phyloP scores from a whole-genome alignment of 768 basidiomycete genomes.

The Xerocomellus chrysenteron region DNA sequence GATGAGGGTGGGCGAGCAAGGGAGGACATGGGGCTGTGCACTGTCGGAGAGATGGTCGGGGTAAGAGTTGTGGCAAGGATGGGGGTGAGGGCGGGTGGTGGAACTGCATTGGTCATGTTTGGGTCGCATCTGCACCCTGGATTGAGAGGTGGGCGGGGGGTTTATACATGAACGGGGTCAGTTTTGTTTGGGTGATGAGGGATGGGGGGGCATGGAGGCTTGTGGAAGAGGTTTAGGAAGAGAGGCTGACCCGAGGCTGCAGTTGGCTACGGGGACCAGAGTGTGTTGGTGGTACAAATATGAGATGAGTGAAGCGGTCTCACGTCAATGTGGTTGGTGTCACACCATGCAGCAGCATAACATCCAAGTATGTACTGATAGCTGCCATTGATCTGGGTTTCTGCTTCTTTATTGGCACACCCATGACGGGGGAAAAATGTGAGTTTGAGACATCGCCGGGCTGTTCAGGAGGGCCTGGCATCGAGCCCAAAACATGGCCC shows the following conservation, averaged over 20 bases:
- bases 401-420: conserved; percentile 64
- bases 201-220: conserved; percentile 1
- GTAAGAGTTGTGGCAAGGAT: too few relatives aligned
- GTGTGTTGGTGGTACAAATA: too few relatives aligned
- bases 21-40: too few relatives aligned
- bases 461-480: conserved; percentile 26
- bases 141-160: conserved; percentile 10
- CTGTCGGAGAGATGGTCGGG: too few relatives aligned
- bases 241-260: conserved; percentile 4
- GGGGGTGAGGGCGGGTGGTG: too few relatives aligned
- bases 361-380: too few relatives aligned
- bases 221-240: conserved; percentile 2
- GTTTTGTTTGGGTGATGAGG: conserved; percentile 8
- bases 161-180: conserved; percentile 17
- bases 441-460: conserved; percentile 53
- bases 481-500: conserved; percentile 14
- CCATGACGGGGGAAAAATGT: conserved; percentile 70
- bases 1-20: too few relatives aligned
- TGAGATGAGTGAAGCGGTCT: too few relatives aligned
- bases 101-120: too few relatives aligned
- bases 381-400: too few relatives aligned
- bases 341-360: too few relatives aligned
- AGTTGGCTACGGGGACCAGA: background rate
- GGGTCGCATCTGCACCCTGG: background rate
- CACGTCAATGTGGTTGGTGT: too few relatives aligned